Evolutionary conservation across 495 filamentous ascomycete species (phyloP), one percentile per base, ranked within the genome.

Genomic region (Jackrogersella multiformis): DNA sequence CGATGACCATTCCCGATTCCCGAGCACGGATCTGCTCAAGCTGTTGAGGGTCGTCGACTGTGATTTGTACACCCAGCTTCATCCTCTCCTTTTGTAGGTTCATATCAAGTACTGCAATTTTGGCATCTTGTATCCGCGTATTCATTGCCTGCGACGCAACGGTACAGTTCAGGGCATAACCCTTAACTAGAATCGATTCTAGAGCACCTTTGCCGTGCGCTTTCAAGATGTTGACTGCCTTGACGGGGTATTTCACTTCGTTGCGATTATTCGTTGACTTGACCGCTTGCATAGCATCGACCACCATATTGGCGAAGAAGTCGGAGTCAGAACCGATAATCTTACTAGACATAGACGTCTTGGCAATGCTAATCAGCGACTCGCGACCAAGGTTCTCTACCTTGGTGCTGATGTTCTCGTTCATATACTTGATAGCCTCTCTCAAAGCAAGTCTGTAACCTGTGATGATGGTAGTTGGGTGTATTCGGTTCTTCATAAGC

Each of bases 261-360:
- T 85, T 87, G 77, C 88, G 88, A 83, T 91, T 92, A 81, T 97
- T 97, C 44, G 88, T 91, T 30, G 89, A 88, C 85, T 96, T 97
- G 67, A 99, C 96, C 42, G 93, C 88, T 76, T 92, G 88, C 87
- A 99, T 97, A 59, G 94, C 95, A 78, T 98, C 94, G 54, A 98
- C 96, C 20, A 91, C 91, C 89, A 99, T 91, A 80, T 93, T 95
- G 36, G 95, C 88, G 72, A 98, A 99, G 85, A 99, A 99, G 48
- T 96, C 93, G 16, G 92, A 91, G 76, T 99, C 96, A 45, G 92
- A 82, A 42, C 95, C 96, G 74, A 99, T 98, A 76, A 99, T 92
- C 81, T 99, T 99, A 83, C 90, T 94, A 39, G 93, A 97, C 94
- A 99, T 99, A 61, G 95, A 98, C 5, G 95, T 99, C 81, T 93